Evolutionary conservation across 2,329 filamentous ascomycete species (phyloP).

Genomic region (Rachicladosporium sp.): DNA sequence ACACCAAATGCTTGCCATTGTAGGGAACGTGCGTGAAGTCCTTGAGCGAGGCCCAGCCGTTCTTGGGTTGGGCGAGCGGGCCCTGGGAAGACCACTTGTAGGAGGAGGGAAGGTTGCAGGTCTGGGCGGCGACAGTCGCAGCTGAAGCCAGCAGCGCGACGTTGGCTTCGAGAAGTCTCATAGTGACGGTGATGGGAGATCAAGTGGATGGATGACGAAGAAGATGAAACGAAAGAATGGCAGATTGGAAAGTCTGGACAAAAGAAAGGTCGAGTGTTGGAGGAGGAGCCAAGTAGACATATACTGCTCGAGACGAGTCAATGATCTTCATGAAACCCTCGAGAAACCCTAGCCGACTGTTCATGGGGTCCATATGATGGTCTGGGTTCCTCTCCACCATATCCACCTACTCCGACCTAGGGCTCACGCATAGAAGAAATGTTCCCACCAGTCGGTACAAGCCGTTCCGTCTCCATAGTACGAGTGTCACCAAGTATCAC

Average conservation of each 20-base stretch:
- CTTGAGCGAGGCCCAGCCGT: slow-evolving; percentile 47
- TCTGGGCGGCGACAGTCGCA: slow-evolving; percentile 1
- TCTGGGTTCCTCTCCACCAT: too few species aligned
- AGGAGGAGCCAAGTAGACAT: too few species aligned
- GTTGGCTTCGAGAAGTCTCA: slow-evolving; percentile 4
- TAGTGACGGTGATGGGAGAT: slow-evolving; percentile 3
- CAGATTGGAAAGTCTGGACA: not conserved
- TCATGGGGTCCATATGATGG: too few species aligned
- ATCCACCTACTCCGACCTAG: too few species aligned
- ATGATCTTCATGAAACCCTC: too few species aligned
- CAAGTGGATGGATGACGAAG: not conserved
- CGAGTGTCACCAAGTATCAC: too few species aligned
- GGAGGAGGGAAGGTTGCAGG: slow-evolving; percentile 41
- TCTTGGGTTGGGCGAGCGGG: slow-evolving; percentile 39
- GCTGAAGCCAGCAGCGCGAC: slow-evolving; percentile 5
- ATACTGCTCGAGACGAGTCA: too few species aligned
- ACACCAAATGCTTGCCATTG: slow-evolving; percentile 50
- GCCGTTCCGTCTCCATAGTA: too few species aligned
- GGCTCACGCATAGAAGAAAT: not conserved
- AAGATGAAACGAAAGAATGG: not conserved
- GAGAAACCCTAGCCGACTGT: too few species aligned
- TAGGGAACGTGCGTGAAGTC: slow-evolving; percentile 47
- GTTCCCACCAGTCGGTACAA: not conserved
- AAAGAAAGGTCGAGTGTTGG: too few species aligned
- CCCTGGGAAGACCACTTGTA: slow-evolving; percentile 39